Conservation (phyloP, 768 basidiomycete species). For the Cubamyces lactineus region DNA sequence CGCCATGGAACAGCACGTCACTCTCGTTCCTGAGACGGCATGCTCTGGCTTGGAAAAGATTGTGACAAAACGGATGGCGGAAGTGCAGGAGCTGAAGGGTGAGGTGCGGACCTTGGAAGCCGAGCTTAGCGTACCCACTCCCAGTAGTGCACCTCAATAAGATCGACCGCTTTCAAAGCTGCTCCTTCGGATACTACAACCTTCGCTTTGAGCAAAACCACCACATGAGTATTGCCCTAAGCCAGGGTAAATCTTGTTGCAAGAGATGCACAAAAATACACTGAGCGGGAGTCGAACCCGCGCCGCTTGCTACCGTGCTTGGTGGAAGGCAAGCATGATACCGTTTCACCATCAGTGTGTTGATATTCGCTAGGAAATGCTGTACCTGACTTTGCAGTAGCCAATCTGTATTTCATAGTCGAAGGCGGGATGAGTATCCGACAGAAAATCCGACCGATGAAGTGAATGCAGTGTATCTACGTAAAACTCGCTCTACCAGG, state of each 20-base stretch:
- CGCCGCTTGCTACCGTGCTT: constrained; percentile 29
- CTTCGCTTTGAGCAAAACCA: too few relatives aligned
- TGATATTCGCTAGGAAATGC: background rate
- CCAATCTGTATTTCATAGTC: too few relatives aligned
- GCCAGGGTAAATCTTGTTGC: too few relatives aligned
- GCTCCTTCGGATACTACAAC: background rate
- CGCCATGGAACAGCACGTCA: constrained; percentile 56
- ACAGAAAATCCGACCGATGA: too few relatives aligned
- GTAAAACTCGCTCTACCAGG: background rate
- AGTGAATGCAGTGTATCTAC: background rate
- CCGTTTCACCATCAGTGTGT: constrained; percentile 29
- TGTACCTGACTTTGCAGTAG: too few relatives aligned
- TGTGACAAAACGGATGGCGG: constrained; percentile 45
- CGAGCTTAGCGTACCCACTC: background rate
- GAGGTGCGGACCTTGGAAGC: constrained; percentile 46
- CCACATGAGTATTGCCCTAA: too few relatives aligned
- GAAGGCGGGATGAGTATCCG: too few relatives aligned
- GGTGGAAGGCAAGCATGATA: constrained; percentile 89
- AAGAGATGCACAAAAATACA: constrained; percentile 9
- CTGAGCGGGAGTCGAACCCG: constrained; percentile 33
- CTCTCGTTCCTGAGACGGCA: constrained; percentile 53
- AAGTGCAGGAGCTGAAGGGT: constrained; percentile 47
- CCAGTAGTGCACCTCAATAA: background rate
- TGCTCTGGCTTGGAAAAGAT: constrained; percentile 49
- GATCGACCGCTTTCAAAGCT: background rate